phyloP scores from a whole-genome alignment of 768 basidiomycete genomes.

The Suillus placidus region DNA sequence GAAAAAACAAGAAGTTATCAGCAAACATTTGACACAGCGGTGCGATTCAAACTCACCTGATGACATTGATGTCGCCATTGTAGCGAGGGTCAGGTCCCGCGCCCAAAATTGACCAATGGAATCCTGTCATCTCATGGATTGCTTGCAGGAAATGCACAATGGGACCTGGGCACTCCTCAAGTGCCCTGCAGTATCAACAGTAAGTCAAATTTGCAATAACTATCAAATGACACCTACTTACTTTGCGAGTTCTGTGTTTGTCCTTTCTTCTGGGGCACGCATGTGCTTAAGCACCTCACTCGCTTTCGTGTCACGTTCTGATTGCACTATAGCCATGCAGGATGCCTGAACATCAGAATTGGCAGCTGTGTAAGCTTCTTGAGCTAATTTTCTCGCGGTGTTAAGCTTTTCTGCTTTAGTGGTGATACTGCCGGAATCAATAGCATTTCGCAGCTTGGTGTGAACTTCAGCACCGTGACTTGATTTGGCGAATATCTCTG shows the following conservation, averaged over 20 bases:
- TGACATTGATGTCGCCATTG: too few species aligned
- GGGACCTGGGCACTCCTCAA: neutral
- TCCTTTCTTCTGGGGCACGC: neutral
- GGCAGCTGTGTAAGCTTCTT: neutral
- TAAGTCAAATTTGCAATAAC: neutral
- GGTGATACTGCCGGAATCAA: neutral
- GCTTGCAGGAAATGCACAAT: neutral
- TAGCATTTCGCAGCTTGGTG: too few species aligned
- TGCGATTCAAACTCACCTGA: too few species aligned
- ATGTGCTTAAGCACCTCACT: neutral
- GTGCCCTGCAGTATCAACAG: neutral
- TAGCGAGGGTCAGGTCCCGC: too few species aligned
- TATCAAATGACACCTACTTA: neutral
- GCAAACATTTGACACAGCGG: too few species aligned
- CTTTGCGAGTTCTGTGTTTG: neutral
- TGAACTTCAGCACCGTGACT: too few species aligned
- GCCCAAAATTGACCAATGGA: too few species aligned
- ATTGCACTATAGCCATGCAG: neutral
- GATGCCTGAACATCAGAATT: neutral
- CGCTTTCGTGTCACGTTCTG: neutral
- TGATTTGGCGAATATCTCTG: too few species aligned
- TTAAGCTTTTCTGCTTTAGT: neutral
- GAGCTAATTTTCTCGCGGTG: neutral
- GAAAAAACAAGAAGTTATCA: too few species aligned
- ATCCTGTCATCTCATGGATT: too few species aligned